Conservation (phyloP, 2,329 filamentous ascomycete species). For the Sclerotinia sclerotiorum region DNA sequence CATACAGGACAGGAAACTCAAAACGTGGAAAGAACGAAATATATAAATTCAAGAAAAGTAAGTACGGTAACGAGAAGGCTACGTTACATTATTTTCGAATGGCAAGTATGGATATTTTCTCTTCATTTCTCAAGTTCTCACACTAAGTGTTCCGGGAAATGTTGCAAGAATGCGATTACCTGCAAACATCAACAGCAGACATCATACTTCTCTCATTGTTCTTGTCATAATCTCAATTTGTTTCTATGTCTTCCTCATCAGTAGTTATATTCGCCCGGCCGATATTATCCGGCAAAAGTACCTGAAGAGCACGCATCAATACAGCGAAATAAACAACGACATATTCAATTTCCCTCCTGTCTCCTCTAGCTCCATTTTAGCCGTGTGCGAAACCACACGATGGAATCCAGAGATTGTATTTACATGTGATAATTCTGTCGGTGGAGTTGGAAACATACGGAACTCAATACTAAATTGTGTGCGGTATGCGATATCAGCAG, state of each 20-base stretch:
- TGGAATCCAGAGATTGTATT: constrained; percentile 35
- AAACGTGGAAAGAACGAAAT: constrained; percentile 8
- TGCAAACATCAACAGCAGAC: not conserved
- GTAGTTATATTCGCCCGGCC: not conserved
- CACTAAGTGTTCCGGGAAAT: not conserved
- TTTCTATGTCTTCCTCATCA: constrained; percentile 3
- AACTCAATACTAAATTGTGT: constrained; percentile 39
- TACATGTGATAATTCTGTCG: constrained; percentile 33
- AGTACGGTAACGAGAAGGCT: not conserved
- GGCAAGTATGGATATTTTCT: no score
- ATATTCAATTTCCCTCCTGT: constrained; percentile 33
- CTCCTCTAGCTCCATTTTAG: constrained; percentile 29
- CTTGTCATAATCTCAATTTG: not conserved
- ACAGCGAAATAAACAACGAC: constrained; percentile 15
- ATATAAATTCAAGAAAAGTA: not conserved
- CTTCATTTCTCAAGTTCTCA: not conserved
- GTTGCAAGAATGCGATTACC: not conserved
- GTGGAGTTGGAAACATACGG: constrained; percentile 37
- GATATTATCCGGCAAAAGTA: not conserved
- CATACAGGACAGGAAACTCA: no score
- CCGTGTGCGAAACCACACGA: constrained; percentile 31
- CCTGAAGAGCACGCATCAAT: not conserved
- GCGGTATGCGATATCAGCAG: constrained; percentile 37
- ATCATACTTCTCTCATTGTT: not conserved
- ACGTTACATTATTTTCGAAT: not conserved